These are phyloP conservation scores for Ballota nigra DNA, from an alignment of 257 asterid genomes.

Conservation along the genomic window DNA sequence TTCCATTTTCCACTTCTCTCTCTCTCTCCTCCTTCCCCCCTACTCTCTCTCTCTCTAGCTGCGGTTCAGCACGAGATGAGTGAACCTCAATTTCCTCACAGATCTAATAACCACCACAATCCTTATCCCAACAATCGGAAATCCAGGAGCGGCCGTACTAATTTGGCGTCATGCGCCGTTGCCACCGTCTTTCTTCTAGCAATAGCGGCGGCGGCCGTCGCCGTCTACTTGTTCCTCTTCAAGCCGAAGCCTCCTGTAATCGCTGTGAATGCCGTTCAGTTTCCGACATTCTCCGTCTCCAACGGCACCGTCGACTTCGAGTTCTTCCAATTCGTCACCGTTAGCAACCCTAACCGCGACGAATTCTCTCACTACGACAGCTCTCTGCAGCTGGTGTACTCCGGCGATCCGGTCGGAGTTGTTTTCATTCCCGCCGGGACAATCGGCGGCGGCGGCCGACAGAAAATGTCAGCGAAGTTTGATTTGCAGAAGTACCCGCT, in stretches of 20 bases:
- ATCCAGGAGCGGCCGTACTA: constrained; percentile 51
- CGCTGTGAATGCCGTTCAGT: constrained; percentile 81
- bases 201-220: constrained; percentile 51
- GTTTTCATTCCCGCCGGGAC: constrained; percentile 90
- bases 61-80: constrained; percentile 32
- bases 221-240: constrained; percentile 73
- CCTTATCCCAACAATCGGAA: constrained; percentile 26
- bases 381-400: constrained; percentile 81
- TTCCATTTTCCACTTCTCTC: not conserved
- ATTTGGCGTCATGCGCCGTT: constrained; percentile 74
- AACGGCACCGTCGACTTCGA: constrained; percentile 83
- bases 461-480: constrained; percentile 88
- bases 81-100: constrained; percentile 39
- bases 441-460: constrained; percentile 70
- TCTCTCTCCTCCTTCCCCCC: not conserved
- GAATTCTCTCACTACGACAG: constrained; percentile 94
- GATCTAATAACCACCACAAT: constrained; percentile 46
- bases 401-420: constrained; percentile 78
- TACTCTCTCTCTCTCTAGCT: constrained; percentile 11
- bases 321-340: constrained; percentile 84
- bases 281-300: constrained; percentile 74
- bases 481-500: constrained; percentile 70
- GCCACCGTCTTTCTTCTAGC: constrained; percentile 75
- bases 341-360: constrained; percentile 85
- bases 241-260: constrained; percentile 79